Conservation (phyloP, 73 alveolate genomes). For the Paramecium caudatum region DNA sequence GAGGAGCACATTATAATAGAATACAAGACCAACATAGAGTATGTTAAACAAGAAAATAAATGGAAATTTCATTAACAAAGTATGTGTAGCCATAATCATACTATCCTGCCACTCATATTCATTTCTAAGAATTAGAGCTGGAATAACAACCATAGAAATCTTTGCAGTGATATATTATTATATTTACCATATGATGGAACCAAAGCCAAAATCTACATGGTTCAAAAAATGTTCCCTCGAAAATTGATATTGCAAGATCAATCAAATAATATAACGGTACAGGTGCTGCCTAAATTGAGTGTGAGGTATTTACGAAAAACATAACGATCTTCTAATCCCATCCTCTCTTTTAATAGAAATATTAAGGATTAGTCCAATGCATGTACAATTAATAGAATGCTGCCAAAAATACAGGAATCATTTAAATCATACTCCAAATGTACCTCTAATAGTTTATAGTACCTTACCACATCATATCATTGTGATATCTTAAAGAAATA, state of each 20-base stretch:
- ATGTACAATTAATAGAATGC: constrained; percentile 27
- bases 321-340: not conserved
- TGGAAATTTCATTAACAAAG: constrained; percentile 9
- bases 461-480: constrained; percentile 56
- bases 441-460: not conserved
- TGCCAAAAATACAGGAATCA: not conserved
- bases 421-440: constrained; percentile 6
- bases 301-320: not conserved
- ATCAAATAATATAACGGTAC: constrained; percentile 17
- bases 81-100: constrained; percentile 22
- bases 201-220: constrained; percentile 38
- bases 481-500: not conserved
- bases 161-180: not conserved
- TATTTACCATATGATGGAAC: constrained; percentile 10
- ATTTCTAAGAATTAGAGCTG: constrained; percentile 2
- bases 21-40: constrained; percentile 33
- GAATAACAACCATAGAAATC: constrained; percentile 17
- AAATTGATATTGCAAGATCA: not conserved
- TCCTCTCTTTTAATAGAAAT: not conserved
- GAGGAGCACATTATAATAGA: not conserved
- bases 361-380: not conserved
- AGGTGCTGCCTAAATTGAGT: not conserved
- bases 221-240: constrained; percentile 29
- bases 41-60: constrained; percentile 21
- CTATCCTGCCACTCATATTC: constrained; percentile 35